These are phyloP conservation scores for Chaetoscypha palmicola DNA, from an alignment of 2,329 filamentous ascomycete genomes.

Conservation along the genomic window DNA sequence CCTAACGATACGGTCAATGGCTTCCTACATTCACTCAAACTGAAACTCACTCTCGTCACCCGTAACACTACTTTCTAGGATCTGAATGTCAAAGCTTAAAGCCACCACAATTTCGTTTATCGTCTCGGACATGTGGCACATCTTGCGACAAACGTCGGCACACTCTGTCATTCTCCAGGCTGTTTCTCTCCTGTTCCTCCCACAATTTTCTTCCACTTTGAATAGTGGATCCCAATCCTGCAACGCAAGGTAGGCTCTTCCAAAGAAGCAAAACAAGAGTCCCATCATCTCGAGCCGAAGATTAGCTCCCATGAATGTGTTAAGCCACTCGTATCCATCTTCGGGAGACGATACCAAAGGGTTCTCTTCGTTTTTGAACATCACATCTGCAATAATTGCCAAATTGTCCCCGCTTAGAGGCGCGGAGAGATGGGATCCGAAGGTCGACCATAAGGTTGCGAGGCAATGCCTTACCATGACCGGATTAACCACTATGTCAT, in stretches of 20 bases:
- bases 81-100: slow-evolving; percentile 14
- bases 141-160: slow-evolving; percentile 22
- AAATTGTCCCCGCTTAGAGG: slow-evolving; percentile 18
- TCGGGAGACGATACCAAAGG: slow-evolving; percentile 22
- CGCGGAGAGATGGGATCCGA: slow-evolving; percentile 14
- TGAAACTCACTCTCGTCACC: slow-evolving; percentile 27
- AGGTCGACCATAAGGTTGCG: slow-evolving; percentile 19
- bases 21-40: not conserved
- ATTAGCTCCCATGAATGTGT: slow-evolving; percentile 26
- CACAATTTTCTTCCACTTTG: slow-evolving; percentile 17
- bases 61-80: slow-evolving; percentile 20
- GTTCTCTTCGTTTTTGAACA: slow-evolving; percentile 25
- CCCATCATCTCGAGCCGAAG: slow-evolving; percentile 28
- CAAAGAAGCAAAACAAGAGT: slow-evolving; percentile 26
- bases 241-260: slow-evolving; percentile 20
- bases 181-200: slow-evolving; percentile 23
- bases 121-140: slow-evolving; percentile 16
- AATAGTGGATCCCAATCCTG: slow-evolving; percentile 27
- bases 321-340: slow-evolving; percentile 25
- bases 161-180: slow-evolving; percentile 30
- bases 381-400: slow-evolving; percentile 16
- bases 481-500: slow-evolving; percentile 13
- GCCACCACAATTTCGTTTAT: slow-evolving; percentile 19
- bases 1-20: slow-evolving; percentile 8
- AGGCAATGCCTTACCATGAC: slow-evolving; percentile 21